These are phyloP conservation scores for Trichoderma reesei DNA, from an alignment of 495 filamentous ascomycete genomes.

Conservation along the genomic window DNA sequence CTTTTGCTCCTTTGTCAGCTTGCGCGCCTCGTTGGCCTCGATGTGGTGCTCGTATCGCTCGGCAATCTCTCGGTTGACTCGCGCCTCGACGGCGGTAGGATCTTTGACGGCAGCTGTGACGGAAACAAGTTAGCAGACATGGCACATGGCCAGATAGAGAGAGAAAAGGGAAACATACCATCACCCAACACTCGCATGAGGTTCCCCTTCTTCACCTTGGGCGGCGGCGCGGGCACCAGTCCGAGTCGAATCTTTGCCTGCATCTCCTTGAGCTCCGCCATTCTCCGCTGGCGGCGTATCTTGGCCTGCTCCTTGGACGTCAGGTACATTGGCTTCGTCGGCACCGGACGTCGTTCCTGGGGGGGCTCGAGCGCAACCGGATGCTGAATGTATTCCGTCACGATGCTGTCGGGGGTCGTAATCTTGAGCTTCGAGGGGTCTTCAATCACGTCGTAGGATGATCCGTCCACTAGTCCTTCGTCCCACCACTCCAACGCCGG, in stretches of 20 bases:
- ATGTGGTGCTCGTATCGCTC: slow-evolving; percentile 73
- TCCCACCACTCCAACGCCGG: slow-evolving; percentile 98
- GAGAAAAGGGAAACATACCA: slow-evolving; percentile 18
- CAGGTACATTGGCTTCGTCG: slow-evolving; percentile 83
- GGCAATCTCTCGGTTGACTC: slow-evolving; percentile 81
- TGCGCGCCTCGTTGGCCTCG: slow-evolving; percentile 71
- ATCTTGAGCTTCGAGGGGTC: slow-evolving; percentile 60
- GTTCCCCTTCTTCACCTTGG: slow-evolving; percentile 92
- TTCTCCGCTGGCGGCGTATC: slow-evolving; percentile 77
- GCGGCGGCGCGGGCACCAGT: slow-evolving; percentile 76
- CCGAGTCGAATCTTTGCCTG: slow-evolving; percentile 93
- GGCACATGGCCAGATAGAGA: no score
- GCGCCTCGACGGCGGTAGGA: slow-evolving; percentile 91
- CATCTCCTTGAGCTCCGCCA: slow-evolving; percentile 86
- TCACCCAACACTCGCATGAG: slow-evolving; percentile 97
- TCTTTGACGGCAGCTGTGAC: slow-evolving; percentile 74
- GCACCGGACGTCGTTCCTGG: slow-evolving; percentile 69
- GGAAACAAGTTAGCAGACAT: neutral
- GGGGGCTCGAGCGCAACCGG: slow-evolving; percentile 87
- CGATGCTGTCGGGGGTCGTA: slow-evolving; percentile 65
- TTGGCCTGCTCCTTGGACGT: slow-evolving; percentile 88
- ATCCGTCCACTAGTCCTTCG: slow-evolving; percentile 67
- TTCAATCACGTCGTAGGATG: slow-evolving; percentile 61
- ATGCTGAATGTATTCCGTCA: slow-evolving; percentile 86
- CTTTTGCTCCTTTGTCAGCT: slow-evolving; percentile 81